Base-by-base conservation (phyloP, 208 protist genomes). In the Trypanosoma vivax region DNA sequence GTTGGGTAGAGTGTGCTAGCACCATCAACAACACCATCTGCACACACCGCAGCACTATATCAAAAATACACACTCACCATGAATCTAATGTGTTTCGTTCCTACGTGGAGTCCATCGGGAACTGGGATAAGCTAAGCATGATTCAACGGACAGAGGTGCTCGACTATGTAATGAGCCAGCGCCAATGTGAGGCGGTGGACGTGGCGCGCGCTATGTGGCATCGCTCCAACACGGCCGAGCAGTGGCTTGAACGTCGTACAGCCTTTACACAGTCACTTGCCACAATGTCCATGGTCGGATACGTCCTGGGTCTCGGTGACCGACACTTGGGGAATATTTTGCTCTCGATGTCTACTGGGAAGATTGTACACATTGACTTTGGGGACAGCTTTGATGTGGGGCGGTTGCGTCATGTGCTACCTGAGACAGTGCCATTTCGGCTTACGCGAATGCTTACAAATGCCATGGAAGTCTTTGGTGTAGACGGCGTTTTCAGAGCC, bases 341-440 rank as follows among this genome's bases (percentile, higher is more conserved):
- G 76, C 83, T 99, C 11, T 92, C 98, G 54, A 95, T 97, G 61
- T 77, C 85, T 21, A 97, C 96, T 5, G 98, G 98, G 37, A 97
- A 98, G 60, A 88, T 99, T 60, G 79, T 99, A 21, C 99, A 99
- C 81, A 99, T 99, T 70, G 99, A 99, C 83, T 99, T 99, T 83
- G 99, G 98, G 33, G 99, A 99, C 75, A 99, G 98, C 73, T 99
- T 99, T 68, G 99, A 99, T 67, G 96, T 99, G 0, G 97, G 97
- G 2, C 97, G 98, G 65, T 65, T 97, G 41, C 76, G 98, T 14
- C 95, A 99, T 39, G 97, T 99, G 46, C 97, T 98, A 49, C 98
- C 98, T 2, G 98, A 99, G 79, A 97, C 93, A 19, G 80, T 99
- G 19, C 99, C 99, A 16, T 99, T 99, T 84, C 87, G 99, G 37